A percentile compares a stretch with the other conserved stretches of the same genome.
These are phyloP conservation scores for Linderina pennispora DNA, from an alignment of 192 early-diverging fungal species.

Conservation along the genomic window DNA sequence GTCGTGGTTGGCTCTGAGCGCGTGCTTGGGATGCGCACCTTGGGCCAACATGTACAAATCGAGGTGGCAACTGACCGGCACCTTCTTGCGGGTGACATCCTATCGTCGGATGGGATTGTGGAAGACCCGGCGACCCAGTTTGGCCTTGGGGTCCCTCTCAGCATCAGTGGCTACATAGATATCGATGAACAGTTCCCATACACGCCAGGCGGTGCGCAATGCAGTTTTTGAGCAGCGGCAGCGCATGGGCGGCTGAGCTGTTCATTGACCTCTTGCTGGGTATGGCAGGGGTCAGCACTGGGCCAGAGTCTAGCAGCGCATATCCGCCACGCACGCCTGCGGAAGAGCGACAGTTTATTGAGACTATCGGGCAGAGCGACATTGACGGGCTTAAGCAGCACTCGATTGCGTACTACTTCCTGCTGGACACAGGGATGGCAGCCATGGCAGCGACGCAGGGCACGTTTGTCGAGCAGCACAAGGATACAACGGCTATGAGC, in stretches of 20 bases:
- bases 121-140: no score
- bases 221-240: constrained; percentile 29
- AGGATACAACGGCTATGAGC: constrained; percentile 6
- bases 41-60: constrained; percentile 11
- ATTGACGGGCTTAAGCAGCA: constrained; percentile 37
- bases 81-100: constrained; percentile 16
- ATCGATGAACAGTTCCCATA: constrained; percentile 16
- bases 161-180: constrained; percentile 5
- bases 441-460: constrained; percentile 4
- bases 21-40: constrained; percentile 22
- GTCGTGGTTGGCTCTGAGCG: background rate
- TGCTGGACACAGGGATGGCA: constrained; percentile 11
- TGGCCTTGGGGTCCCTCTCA: constrained; percentile 3
- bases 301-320: background rate
- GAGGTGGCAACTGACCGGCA: constrained; percentile 16
- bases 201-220: constrained; percentile 3
- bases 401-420: constrained; percentile 37
- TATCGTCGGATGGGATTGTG: background rate
- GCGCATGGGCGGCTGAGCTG: constrained; percentile 31
- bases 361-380: constrained; percentile 14
- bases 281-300: constrained; percentile 28
- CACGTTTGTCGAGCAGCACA: constrained; percentile 3
- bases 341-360: constrained; percentile 12
- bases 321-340: constrained; percentile 29
- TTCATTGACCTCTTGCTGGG: constrained; percentile 36